Conservation (phyloP, 176 grass and related monocot species). For the Phoenix dactylifera region DNA sequence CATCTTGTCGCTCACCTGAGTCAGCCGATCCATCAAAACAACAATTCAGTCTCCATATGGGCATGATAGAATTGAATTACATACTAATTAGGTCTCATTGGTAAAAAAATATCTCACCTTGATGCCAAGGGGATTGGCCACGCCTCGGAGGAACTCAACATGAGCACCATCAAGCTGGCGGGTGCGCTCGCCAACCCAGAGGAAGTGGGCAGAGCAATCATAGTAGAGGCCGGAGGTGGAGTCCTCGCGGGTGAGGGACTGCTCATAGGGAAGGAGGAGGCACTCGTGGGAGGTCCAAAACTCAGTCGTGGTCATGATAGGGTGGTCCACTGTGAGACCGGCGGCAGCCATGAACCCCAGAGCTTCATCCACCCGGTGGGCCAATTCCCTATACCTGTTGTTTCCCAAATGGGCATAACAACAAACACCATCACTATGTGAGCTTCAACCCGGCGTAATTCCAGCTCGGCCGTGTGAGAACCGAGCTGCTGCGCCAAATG, state of each 20-base stretch:
- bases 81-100: neutral
- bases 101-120: constrained; percentile 44
- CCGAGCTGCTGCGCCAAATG: too few species aligned
- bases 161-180: constrained; percentile 90
- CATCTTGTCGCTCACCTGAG: constrained; percentile 89
- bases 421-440: neutral
- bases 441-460: neutral
- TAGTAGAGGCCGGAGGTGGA: constrained; percentile 72
- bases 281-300: constrained; percentile 96
- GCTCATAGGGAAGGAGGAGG: constrained; percentile 84
- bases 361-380: constrained; percentile 76
- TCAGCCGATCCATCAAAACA: neutral
- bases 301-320: constrained; percentile 85
- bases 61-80: neutral
- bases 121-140: constrained; percentile 84
- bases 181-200: constrained; percentile 88
- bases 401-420: constrained; percentile 7
- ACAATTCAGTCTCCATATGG: neutral
- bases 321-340: constrained; percentile 72
- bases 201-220: constrained; percentile 87
- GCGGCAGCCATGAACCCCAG: constrained; percentile 90
- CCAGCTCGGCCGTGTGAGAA: too few species aligned
- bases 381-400: constrained; percentile 82
- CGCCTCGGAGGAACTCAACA: constrained; percentile 74
- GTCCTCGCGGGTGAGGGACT: constrained; percentile 72